Conservation (phyloP, 129 eudicot species). For the Solidago caesia region DNA sequence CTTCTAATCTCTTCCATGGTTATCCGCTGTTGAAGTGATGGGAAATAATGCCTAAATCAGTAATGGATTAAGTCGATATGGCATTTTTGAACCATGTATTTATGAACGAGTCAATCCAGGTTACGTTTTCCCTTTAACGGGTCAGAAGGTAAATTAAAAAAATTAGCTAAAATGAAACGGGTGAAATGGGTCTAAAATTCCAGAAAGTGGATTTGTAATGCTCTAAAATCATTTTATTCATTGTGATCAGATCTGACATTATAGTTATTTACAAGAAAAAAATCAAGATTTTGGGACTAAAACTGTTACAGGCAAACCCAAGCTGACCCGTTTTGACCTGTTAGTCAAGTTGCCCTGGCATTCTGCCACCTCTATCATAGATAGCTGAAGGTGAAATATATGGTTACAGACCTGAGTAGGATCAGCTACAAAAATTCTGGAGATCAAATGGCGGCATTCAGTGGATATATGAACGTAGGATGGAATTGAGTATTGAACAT, state of each 20-base stretch:
- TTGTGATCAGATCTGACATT: not conserved
- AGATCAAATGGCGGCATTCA: conserved; percentile 72
- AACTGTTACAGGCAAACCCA: not conserved
- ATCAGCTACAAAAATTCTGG: conserved; percentile 81
- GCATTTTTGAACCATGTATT: not conserved
- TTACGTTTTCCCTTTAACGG: not conserved
- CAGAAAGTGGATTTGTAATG: not conserved
- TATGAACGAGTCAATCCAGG: not conserved
- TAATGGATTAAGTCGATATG: not conserved
- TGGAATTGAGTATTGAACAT: conserved; percentile 86
- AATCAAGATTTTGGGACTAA: not conserved
- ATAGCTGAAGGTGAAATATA: not conserved
- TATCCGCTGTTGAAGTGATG: conserved; percentile 54
- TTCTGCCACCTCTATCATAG: not conserved
- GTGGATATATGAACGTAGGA: conserved; percentile 80
- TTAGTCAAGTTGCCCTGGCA: not conserved
- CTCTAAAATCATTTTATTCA: not conserved
- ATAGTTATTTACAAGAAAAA: too few relatives aligned
- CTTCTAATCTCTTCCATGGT: conserved; percentile 64
- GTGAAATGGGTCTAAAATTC: not conserved
- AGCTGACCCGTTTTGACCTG: not conserved
- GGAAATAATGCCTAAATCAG: not conserved
- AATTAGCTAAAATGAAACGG: not conserved
- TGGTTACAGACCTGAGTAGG: conserved; percentile 66
- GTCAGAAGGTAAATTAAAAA: not conserved